Base-by-base conservation (phyloP, 1,284 basidiomycete genomes). In the Leccinum huronense region DNA sequence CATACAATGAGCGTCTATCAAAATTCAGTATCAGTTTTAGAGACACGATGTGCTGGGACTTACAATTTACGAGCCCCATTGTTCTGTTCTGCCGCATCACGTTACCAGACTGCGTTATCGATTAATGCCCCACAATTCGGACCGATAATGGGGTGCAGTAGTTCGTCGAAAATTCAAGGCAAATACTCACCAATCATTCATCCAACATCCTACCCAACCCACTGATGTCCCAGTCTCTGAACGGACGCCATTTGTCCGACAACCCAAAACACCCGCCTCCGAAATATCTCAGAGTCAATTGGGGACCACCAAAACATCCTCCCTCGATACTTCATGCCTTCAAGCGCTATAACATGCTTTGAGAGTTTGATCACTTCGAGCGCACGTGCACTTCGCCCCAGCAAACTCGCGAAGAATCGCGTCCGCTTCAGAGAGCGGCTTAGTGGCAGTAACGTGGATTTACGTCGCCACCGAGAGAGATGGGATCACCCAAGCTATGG, bases 191-290 rank as follows among this genome's bases (percentile, higher is more conserved):
- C 36, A 38, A 38, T 38, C 13, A 38, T 14, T 38, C 3, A 38
- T 38, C 36, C 14, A 63, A 73, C 19, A 60, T 67, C 56, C 64
- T 63, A 16, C 66, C 36, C 14, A 38, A 38, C 1, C 14, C 36
- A 14, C 14, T 5, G 45, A 73, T 2, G 34, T 38, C 36, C 36
- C 36, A 38, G 14, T 40, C 38, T 42, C 14, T 16, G 40, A 16
- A n/a, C 14, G 13, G 8, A 42, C 8, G 40, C 8, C 40, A 4
- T 42, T 9, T n/a, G 0, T 45, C 42, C 40, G 40, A 42, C 16
- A 42, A 45, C 8, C 42, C 42, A 45, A 45, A 45, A 45, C 7
- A 42, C 16, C 40, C 16, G 16, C 40, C 16, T 38, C 36, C 16
- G 40, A 16, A n/a, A 42, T 42, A 16, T 42, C 40, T 42, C 16